phyloP scores from a whole-genome alignment of 2,329 filamentous ascomycete genomes.

The Pyrenophora tritici-repentis region DNA sequence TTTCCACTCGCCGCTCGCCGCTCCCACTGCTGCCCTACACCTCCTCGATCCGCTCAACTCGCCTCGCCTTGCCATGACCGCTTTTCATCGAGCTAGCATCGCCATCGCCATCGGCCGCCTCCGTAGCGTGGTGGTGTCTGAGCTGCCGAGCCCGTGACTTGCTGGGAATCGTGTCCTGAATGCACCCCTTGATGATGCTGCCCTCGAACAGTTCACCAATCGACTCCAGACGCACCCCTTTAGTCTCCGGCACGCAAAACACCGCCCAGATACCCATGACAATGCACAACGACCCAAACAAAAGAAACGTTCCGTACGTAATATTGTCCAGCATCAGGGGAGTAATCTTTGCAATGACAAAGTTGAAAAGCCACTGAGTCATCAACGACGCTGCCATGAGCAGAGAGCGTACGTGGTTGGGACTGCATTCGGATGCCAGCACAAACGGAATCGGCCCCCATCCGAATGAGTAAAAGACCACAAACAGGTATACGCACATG shows the following conservation, averaged over 20 bases:
- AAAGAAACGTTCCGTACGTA: slow-evolving; percentile 51
- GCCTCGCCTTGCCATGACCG: slow-evolving; percentile 23
- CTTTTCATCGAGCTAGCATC: slow-evolving; percentile 21
- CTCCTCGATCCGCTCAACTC: slow-evolving; percentile 38
- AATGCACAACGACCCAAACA: slow-evolving; percentile 50
- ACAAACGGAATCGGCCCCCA: slow-evolving; percentile 55
- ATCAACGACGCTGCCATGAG: slow-evolving; percentile 53
- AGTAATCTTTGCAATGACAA: slow-evolving; percentile 44
- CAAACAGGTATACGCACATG: slow-evolving; percentile 58
- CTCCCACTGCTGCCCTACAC: slow-evolving; percentile 18
- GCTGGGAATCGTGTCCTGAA: slow-evolving; percentile 47
- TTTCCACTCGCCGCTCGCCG: slow-evolving; percentile 9
- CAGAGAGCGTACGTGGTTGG: slow-evolving; percentile 49
- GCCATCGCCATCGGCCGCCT: slow-evolving; percentile 27
- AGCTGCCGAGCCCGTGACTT: slow-evolving; percentile 46
- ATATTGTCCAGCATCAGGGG: slow-evolving; percentile 52
- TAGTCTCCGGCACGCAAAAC: slow-evolving; percentile 52
- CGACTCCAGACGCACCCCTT: slow-evolving; percentile 50
- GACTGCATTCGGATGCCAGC: slow-evolving; percentile 49
- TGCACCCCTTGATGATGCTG: slow-evolving; percentile 48
- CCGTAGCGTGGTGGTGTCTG: slow-evolving; percentile 35
- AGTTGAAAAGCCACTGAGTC: slow-evolving; percentile 52
- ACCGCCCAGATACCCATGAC: slow-evolving; percentile 51
- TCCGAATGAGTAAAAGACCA: slow-evolving; percentile 54
- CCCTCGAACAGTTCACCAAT: slow-evolving; percentile 51